Evolutionary conservation across 1,284 basidiomycete genomes (phyloP).

Genomic region (Bondarzewia mesenterica): DNA sequence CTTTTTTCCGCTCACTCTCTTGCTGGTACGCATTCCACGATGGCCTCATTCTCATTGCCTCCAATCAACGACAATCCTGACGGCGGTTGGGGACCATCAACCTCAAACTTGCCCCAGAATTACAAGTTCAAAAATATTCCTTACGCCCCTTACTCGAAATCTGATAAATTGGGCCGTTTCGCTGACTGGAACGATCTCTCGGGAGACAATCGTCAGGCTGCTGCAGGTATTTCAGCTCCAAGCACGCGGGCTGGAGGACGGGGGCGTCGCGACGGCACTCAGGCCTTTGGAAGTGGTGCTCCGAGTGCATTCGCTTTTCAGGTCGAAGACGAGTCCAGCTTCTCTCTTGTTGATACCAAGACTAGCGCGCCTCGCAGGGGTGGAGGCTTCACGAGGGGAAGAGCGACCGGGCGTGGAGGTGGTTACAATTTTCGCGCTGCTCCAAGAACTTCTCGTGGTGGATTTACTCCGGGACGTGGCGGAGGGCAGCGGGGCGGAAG

Average conservation of each 20-base stretch:
- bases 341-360: constrained; percentile 94
- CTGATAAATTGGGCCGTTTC: constrained; percentile 95
- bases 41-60: constrained; percentile 72
- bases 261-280: constrained; percentile 57
- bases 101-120: constrained; percentile 64
- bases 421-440: constrained; percentile 39
- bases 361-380: constrained; percentile 56
- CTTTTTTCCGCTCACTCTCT: constrained; percentile 4
- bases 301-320: constrained; percentile 96
- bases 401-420: constrained; percentile 37
- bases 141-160: constrained; percentile 96
- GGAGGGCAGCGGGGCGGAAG: constrained; percentile 52
- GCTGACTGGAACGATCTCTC: constrained; percentile 93
- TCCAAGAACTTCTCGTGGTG: constrained; percentile 41
- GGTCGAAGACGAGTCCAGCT: constrained; percentile 96
- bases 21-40: constrained; percentile 24
- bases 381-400: constrained; percentile 52
- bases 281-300: constrained; percentile 75
- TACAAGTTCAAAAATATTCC: constrained; percentile 90
- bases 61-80: constrained; percentile 76
- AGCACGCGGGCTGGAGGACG: constrained; percentile 40
- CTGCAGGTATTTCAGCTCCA: constrained; percentile 36
- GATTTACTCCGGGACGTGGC: constrained; percentile 28
- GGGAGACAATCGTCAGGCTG: constrained; percentile 52
- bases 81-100: constrained; percentile 77